Evolutionary conservation across 495 filamentous ascomycete genomes (phyloP).

Genomic region (Mytilinidion resinicola): DNA sequence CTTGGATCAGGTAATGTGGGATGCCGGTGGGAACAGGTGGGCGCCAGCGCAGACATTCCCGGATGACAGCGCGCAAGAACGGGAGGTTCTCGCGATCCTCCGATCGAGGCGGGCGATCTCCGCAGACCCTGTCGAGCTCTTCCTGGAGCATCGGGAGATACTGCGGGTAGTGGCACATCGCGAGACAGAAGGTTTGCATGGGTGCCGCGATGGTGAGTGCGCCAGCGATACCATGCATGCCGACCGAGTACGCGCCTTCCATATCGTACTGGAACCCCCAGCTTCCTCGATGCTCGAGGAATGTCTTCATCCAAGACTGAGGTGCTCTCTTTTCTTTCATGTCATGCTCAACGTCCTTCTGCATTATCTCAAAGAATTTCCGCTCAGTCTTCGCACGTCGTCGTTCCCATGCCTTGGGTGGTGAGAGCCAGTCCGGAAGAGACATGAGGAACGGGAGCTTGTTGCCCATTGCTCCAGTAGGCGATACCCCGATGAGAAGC

Average conservation of each 20-base stretch:
- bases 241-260: constrained; percentile 37
- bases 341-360: constrained; percentile 28
- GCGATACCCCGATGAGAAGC: constrained; percentile 52
- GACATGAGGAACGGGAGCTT: constrained; percentile 39
- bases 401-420: constrained; percentile 32
- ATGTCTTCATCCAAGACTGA: constrained; percentile 32
- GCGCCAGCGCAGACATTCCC: constrained; percentile 57
- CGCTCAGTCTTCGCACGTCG: constrained; percentile 31
- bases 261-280: constrained; percentile 37
- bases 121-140: constrained; percentile 49
- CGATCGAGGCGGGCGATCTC: constrained; percentile 33
- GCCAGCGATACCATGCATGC: constrained; percentile 37
- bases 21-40: constrained; percentile 45
- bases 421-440: constrained; percentile 32
- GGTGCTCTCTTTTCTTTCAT: constrained; percentile 28
- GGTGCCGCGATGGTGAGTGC: constrained; percentile 43
- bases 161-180: constrained; percentile 54
- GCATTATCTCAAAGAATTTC: constrained; percentile 34
- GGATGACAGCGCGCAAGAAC: constrained; percentile 49
- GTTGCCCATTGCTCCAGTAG: constrained; percentile 48
- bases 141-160: constrained; percentile 48
- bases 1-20: constrained; percentile 48
- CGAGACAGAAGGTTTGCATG: constrained; percentile 52
- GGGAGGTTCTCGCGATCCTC: constrained; percentile 36
- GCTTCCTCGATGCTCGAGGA: constrained; percentile 27